Percentiles rank a stretch among this genome's conserved stretches.
phyloP scores from a whole-genome alignment of 352 stramenopile species.

The Phytophthora hibernalis region DNA sequence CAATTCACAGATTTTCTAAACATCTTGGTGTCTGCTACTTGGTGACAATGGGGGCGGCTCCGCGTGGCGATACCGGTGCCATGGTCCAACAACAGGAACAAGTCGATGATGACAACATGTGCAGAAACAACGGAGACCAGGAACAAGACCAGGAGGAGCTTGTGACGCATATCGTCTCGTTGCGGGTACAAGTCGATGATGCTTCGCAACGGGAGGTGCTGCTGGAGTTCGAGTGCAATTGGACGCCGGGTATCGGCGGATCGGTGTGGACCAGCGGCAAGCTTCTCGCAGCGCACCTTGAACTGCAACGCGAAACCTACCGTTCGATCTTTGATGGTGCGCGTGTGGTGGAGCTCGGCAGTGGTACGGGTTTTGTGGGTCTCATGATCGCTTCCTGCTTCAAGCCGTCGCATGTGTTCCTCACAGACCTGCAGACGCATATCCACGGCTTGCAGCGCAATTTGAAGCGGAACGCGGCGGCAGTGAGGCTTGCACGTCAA shows the following conservation, averaged over 20 bases:
- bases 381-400: slow-evolving; percentile 74
- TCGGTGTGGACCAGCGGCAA: slow-evolving; percentile 86
- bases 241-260: slow-evolving; percentile 82
- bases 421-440: slow-evolving; percentile 78
- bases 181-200: slow-evolving; percentile 56
- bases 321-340: slow-evolving; percentile 64
- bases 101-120: background rate
- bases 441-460: slow-evolving; percentile 69
- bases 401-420: slow-evolving; percentile 55
- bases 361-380: slow-evolving; percentile 79
- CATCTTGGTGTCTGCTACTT: background rate
- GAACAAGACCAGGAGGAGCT: slow-evolving; percentile 16
- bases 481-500: slow-evolving; percentile 47
- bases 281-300: slow-evolving; percentile 69
- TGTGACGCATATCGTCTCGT: slow-evolving; percentile 47
- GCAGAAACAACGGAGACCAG: slow-evolving; percentile 12
- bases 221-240: slow-evolving; percentile 81
- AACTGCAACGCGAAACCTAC: slow-evolving; percentile 54
- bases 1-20: background rate
- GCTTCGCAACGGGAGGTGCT: slow-evolving; percentile 25
- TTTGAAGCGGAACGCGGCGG: slow-evolving; percentile 50
- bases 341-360: slow-evolving; percentile 77
- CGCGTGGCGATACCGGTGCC: slow-evolving; percentile 11
- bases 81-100: slow-evolving; percentile 17
- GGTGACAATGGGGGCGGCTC: slow-evolving; percentile 18